Percentiles rank a stretch among this genome's conserved stretches.
Evolutionary conservation across 1,139 yeast species (phyloP).

Genomic region (Trichomonascaceae sp.): DNA sequence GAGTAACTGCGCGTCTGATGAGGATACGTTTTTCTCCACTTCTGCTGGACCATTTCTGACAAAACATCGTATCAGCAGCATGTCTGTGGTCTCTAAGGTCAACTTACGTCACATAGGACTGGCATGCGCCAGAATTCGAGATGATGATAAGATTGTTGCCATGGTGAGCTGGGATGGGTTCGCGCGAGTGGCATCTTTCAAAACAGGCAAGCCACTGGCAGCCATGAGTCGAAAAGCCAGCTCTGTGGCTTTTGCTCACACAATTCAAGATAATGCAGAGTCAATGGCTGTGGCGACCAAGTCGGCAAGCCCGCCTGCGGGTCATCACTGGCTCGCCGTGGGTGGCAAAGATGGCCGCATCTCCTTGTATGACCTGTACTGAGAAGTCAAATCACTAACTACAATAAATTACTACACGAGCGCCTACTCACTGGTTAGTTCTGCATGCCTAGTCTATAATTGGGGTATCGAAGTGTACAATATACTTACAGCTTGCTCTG

Average conservation of each 20-base stretch:
- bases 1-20: conserved; percentile 7
- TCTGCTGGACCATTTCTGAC: conserved; percentile 24
- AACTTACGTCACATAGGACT: conserved; percentile 22
- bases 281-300: not conserved
- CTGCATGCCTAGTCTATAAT: too few species aligned
- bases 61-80: conserved; percentile 12
- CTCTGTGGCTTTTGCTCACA: conserved; percentile 14
- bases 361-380: conserved; percentile 20
- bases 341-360: conserved; percentile 29
- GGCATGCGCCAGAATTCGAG: conserved; percentile 17
- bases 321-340: conserved; percentile 23
- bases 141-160: conserved; percentile 20
- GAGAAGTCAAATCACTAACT: not conserved
- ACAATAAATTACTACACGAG: too few species aligned
- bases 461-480: too few species aligned
- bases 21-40: conserved; percentile 16
- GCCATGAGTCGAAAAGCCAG: conserved; percentile 12
- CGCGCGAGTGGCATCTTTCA: conserved; percentile 20
- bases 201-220: conserved; percentile 17
- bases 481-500: conserved; percentile 16
- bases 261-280: not conserved
- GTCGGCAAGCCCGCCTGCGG: too few species aligned
- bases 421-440: too few species aligned
- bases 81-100: not conserved
- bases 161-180: conserved; percentile 31